Evolutionary conservation across 805 yeast species (phyloP), one percentile per base, ranked within the genome.

Genomic region (Saturnispora saitoi): DNA sequence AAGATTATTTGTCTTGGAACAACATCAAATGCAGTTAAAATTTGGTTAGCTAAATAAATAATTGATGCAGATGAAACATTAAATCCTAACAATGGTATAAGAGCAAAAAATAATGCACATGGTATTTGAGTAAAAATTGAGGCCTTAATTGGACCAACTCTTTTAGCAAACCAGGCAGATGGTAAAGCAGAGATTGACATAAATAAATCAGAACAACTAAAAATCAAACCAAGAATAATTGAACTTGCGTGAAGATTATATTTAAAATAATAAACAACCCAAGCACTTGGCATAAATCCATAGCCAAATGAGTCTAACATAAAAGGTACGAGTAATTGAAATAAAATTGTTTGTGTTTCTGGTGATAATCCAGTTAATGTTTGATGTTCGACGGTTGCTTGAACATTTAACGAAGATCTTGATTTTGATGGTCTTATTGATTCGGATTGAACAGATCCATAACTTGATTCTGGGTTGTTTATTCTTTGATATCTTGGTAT

Each of bases 241-340:
- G 89, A 79, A 1, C 80, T 63, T 28, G 78, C 65, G 2, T 62
- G 54, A 56, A 82, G 88, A 12, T 69, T 63, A 32, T 72, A 73
- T 48, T 79, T 76, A 69, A 86, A 82, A 65, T 86, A 89, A 61
- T 83, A 89, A 36, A 88, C 87, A 39, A 84, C 73, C 96, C 96
- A 90, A 1, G 95, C 83, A 41, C 81, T 71, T 2, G 95, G 81
- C 88, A 88, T 84, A 64, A 89, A 84, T 1, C 96, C 96, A 54
- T 79, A 80, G 0, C 95, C 96, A 44, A 89, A 72, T 1, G 96
- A 87, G 63, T 89, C 97, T 29, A 86, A 59, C 80, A 86, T 86
- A 60, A 89, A 90, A 15, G 83, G 72, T 6, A 74, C 62, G 22
- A 82, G 64, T 4, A 83, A 66, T 45, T 73, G 73, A 20, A 73